Evolutionary conservation across 768 basidiomycete genomes (phyloP).

Genomic region (Leccinum fibrillosum): DNA sequence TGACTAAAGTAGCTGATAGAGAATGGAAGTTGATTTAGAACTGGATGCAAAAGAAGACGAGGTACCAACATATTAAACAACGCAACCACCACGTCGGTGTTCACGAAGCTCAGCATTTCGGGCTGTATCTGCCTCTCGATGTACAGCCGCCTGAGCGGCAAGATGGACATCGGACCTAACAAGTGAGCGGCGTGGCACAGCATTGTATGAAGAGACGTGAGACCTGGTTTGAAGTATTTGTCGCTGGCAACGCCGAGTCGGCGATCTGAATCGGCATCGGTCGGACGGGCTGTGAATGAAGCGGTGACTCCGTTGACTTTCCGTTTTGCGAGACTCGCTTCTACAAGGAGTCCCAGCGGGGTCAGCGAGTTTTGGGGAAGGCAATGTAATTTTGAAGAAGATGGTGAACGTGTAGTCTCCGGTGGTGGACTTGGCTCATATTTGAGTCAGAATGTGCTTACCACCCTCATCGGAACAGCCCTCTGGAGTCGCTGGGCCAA

Average conservation of each 20-base stretch:
- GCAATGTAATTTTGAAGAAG: slow-evolving; percentile 84
- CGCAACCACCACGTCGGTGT: slow-evolving; percentile 85
- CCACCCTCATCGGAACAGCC: too few species aligned
- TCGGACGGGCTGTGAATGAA: slow-evolving; percentile 38
- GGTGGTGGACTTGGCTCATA: too few species aligned
- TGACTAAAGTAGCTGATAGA: slow-evolving; percentile 66
- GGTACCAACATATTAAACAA: slow-evolving; percentile 82
- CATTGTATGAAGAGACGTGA: slow-evolving; percentile 16
- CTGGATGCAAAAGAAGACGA: background rate
- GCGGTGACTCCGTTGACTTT: slow-evolving; percentile 49
- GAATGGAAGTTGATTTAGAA: slow-evolving; percentile 1
- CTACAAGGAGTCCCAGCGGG: slow-evolving; percentile 88
- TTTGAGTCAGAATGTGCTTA: too few species aligned
- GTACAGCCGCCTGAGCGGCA: slow-evolving; percentile 77
- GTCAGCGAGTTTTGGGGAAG: slow-evolving; percentile 91
- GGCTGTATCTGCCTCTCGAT: slow-evolving; percentile 91
- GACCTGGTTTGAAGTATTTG: slow-evolving; percentile 91
- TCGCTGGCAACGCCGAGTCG: slow-evolving; percentile 80
- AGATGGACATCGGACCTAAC: slow-evolving; percentile 81
- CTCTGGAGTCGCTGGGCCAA: too few species aligned
- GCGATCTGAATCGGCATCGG: slow-evolving; percentile 37
- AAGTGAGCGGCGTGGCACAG: slow-evolving; percentile 5
- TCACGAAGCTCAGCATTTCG: slow-evolving; percentile 87
- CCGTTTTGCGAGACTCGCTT: slow-evolving; percentile 79
- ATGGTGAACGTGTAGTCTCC: slow-evolving; percentile 18